These are phyloP conservation scores for Suhomyces pyralidae DNA, from an alignment of 805 yeast genomes.

Conservation along the genomic window DNA sequence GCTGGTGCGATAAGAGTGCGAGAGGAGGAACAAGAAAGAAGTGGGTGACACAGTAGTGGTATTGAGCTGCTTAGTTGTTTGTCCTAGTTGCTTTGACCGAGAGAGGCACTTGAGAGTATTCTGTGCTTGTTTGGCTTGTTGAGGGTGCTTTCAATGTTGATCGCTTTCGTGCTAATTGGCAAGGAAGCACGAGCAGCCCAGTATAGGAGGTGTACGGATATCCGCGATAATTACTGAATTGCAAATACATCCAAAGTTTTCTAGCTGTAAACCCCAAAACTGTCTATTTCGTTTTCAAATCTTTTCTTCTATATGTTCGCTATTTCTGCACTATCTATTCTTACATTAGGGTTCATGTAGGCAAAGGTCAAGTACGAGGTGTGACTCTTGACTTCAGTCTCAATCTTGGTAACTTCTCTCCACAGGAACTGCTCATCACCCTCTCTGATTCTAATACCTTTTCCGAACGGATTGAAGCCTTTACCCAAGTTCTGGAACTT, in stretches of 20 bases:
- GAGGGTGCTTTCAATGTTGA: neutral
- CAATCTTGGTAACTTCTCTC: slow-evolving; percentile 81
- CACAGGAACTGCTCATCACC: slow-evolving; percentile 82
- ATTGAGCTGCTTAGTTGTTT: too few relatives aligned
- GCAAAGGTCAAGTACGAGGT: slow-evolving; percentile 96
- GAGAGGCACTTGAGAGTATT: too few relatives aligned
- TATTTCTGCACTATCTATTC: neutral
- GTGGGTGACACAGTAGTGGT: neutral
- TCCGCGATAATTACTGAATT: too few relatives aligned
- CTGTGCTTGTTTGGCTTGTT: neutral
- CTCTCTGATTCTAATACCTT: slow-evolving; percentile 77
- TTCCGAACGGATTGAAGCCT: slow-evolving; percentile 90
- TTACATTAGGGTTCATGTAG: slow-evolving; percentile 27
- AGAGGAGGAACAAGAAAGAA: neutral
- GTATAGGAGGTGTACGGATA: too few relatives aligned
- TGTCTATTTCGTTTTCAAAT: too few relatives aligned
- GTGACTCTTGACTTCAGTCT: slow-evolving; percentile 85
- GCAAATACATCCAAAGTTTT: too few relatives aligned
- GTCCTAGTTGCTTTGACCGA: too few relatives aligned
- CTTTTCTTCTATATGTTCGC: neutral
- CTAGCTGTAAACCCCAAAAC: too few relatives aligned
- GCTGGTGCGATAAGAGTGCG: neutral
- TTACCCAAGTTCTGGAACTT: slow-evolving; percentile 37
- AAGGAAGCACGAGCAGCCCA: neutral
- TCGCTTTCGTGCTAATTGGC: neutral